A percentile compares a stretch with the other conserved stretches of the same genome.
Evolutionary conservation across 2,329 filamentous ascomycete species (phyloP).

Genomic region (Aspergillus thermomutatus): DNA sequence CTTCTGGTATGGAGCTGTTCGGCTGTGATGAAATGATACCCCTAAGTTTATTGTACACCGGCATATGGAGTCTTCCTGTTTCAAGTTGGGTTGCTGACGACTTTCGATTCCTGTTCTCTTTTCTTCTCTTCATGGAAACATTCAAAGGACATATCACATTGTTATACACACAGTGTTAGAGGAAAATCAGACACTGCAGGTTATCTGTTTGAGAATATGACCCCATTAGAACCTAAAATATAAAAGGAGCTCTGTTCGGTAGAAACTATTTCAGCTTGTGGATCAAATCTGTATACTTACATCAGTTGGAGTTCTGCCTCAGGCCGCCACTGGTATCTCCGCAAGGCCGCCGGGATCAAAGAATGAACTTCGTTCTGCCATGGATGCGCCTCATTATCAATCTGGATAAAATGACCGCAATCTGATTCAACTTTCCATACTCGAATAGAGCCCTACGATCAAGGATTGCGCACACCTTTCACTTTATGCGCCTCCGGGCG

Average conservation of each 20-base stretch:
- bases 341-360: slow-evolving; percentile 1
- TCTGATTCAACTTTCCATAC: neutral
- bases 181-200: neutral
- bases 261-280: no score
- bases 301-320: slow-evolving; percentile 17
- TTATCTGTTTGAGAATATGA: neutral
- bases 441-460: neutral
- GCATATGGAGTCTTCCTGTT: slow-evolving; percentile 1
- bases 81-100: neutral
- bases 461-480: slow-evolving; percentile 4
- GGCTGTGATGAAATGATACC: slow-evolving; percentile 32
- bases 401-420: neutral
- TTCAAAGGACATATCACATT: neutral
- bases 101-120: neutral
- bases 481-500: slow-evolving; percentile 21
- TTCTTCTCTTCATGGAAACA: neutral
- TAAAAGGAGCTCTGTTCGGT: neutral
- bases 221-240: neutral
- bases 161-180: neutral
- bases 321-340: slow-evolving; percentile 14
- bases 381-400: slow-evolving; percentile 2
- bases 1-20: slow-evolving; percentile 3
- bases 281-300: neutral
- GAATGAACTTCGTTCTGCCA: slow-evolving; percentile 1
- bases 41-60: slow-evolving; percentile 6